phyloP scores from a whole-genome alignment of 2,329 filamentous ascomycete genomes.

The Paraphaeosphaeria sporulosa region DNA sequence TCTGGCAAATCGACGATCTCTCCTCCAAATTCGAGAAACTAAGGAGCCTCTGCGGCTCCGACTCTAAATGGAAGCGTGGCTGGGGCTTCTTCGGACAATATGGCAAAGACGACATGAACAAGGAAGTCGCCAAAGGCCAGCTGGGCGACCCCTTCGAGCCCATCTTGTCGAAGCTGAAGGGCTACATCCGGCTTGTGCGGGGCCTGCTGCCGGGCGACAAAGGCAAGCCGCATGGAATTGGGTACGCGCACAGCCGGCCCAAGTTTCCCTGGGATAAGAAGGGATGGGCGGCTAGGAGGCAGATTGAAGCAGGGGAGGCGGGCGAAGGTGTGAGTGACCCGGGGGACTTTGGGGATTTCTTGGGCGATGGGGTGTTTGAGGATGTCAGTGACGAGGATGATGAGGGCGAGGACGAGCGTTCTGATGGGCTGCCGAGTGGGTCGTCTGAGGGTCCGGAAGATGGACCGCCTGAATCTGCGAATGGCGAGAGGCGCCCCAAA shows the following conservation, averaged over 20 bases:
- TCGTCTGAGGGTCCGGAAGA: too few relatives aligned
- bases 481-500: too few relatives aligned
- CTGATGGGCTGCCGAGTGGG: too few relatives aligned
- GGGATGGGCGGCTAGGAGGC: neutral
- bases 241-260: neutral
- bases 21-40: neutral
- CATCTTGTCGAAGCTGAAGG: neutral
- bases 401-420: neutral
- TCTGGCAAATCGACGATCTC: neutral
- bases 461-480: too few relatives aligned
- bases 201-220: neutral
- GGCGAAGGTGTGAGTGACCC: neutral
- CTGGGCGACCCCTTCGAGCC: slow-evolving; percentile 3
- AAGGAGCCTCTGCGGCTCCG: neutral
- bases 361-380: neutral
- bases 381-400: neutral
- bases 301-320: neutral
- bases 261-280: slow-evolving; percentile 2
- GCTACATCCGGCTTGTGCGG: neutral
- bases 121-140: neutral
- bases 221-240: neutral
- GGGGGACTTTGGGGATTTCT: neutral
- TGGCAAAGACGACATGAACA: neutral
- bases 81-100: slow-evolving; percentile 6
- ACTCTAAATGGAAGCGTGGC: neutral